Percentiles rank a stretch among this genome's conserved stretches.
Evolutionary conservation across 2,329 filamentous ascomycete species (phyloP).

Genomic region (Botrytis cinerea): DNA sequence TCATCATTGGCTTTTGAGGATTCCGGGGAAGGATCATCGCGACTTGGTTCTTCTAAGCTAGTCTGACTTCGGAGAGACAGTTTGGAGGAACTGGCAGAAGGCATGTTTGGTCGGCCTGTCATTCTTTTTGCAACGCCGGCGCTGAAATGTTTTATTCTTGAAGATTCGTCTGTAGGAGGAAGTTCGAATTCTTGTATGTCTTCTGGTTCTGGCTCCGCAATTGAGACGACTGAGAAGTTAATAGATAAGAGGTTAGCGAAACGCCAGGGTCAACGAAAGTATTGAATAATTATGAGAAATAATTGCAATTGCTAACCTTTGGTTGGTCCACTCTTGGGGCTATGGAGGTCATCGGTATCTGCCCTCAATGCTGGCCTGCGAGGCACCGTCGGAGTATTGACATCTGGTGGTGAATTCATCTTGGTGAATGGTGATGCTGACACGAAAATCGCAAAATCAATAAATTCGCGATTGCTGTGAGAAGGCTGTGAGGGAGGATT

Average conservation of each 20-base stretch:
- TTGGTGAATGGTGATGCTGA: slow-evolving; percentile 6
- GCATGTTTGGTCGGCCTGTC: slow-evolving; percentile 35
- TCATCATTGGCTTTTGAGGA: slow-evolving; percentile 22
- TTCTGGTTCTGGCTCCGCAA: slow-evolving; percentile 37
- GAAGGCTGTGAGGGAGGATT: not conserved
- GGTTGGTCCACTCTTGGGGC: slow-evolving; percentile 34
- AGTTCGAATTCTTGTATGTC: slow-evolving; percentile 26
- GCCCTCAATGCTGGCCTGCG: slow-evolving; percentile 22
- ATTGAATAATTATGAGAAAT: slow-evolving; percentile 6
- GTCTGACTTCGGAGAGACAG: slow-evolving; percentile 33
- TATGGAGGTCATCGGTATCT: slow-evolving; percentile 27
- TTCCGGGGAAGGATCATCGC: slow-evolving; percentile 22
- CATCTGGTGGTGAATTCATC: slow-evolving; percentile 19
- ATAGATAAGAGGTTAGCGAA: slow-evolving; percentile 14
- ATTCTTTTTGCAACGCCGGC: slow-evolving; percentile 34
- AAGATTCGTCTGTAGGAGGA: slow-evolving; percentile 31
- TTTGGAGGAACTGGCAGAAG: slow-evolving; percentile 32
- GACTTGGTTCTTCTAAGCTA: slow-evolving; percentile 34
- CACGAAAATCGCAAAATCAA: not conserved
- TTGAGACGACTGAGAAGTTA: slow-evolving; percentile 40
- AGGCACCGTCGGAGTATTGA: slow-evolving; percentile 13
- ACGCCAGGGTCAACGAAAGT: not conserved
- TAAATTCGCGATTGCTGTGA: not conserved
- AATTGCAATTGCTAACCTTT: slow-evolving; percentile 36
- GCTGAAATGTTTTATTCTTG: slow-evolving; percentile 36